These are phyloP conservation scores for Candida suzukii DNA, from an alignment of 805 yeast genomes.

Conservation along the genomic window DNA sequence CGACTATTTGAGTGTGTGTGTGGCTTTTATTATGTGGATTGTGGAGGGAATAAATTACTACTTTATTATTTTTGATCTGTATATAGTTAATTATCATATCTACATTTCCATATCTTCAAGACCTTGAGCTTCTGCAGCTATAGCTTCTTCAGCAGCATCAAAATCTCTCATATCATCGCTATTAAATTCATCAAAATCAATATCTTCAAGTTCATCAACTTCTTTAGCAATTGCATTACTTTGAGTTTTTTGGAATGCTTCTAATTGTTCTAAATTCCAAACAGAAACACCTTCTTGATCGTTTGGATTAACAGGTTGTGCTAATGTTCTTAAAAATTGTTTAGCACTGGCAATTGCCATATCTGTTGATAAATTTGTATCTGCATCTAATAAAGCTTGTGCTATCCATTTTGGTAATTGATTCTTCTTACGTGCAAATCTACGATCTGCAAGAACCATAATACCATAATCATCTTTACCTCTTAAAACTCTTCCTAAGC, in stretches of 20 bases:
- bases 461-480: conserved; percentile 99
- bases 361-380: conserved; percentile 86
- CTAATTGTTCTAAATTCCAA: conserved; percentile 73
- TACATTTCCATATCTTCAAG: background rate
- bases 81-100: no score
- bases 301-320: conserved; percentile 84
- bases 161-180: conserved; percentile 1
- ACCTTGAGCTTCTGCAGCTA: background rate
- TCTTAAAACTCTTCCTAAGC: conserved; percentile 92
- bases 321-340: conserved; percentile 85
- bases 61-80: no score
- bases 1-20: no score
- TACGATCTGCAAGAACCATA: conserved; percentile 94
- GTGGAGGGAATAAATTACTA: no score
- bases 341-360: conserved; percentile 96
- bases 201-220: conserved; percentile 16
- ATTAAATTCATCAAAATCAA: conserved; percentile 23
- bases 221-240: conserved; percentile 8
- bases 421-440: conserved; percentile 77
- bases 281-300: conserved; percentile 94
- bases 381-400: conserved; percentile 88
- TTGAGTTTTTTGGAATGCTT: conserved; percentile 50
- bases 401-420: conserved; percentile 97
- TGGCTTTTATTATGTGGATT: no score
- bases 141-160: background rate